These are phyloP conservation scores for Haplosporangium gracile DNA, from an alignment of 192 early-diverging fungal species.

Conservation along the genomic window DNA sequence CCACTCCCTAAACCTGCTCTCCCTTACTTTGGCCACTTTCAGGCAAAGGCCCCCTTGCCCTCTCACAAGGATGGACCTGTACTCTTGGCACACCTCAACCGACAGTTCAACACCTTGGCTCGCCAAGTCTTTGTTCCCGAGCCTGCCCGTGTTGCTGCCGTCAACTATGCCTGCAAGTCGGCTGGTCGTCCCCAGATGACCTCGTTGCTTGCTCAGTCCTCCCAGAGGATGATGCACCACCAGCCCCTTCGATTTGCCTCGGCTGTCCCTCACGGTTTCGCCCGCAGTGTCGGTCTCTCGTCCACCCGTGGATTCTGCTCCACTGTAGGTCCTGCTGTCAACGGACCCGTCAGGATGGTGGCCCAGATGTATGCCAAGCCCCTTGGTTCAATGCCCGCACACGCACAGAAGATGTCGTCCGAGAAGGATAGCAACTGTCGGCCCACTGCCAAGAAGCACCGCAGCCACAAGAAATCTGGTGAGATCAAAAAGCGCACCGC, in stretches of 20 bases:
- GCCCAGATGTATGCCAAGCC: slow-evolving; percentile 57
- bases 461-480: slow-evolving; percentile 10
- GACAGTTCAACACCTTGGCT: slow-evolving; percentile 26
- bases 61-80: slow-evolving; percentile 45
- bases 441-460: slow-evolving; percentile 19
- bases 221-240: slow-evolving; percentile 47
- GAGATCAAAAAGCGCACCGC: slow-evolving; percentile 37
- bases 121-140: slow-evolving; percentile 45
- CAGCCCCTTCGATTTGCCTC: slow-evolving; percentile 33
- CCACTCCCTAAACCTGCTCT: slow-evolving; percentile 22
- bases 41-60: slow-evolving; percentile 39
- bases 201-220: slow-evolving; percentile 29
- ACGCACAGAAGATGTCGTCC: slow-evolving; percentile 29
- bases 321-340: slow-evolving; percentile 8
- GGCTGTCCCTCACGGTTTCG: slow-evolving; percentile 47
- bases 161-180: slow-evolving; percentile 45
- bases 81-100: slow-evolving; percentile 40
- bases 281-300: slow-evolving; percentile 40
- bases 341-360: slow-evolving; percentile 50
- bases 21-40: slow-evolving; percentile 41
- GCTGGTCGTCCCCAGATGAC: slow-evolving; percentile 48
- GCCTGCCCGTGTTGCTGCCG: slow-evolving; percentile 49
- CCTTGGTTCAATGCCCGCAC: slow-evolving; percentile 27
- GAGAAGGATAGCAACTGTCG: not conserved
- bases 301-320: slow-evolving; percentile 51